Evolutionary conservation across 495 filamentous ascomycete species (phyloP), one percentile per base, ranked within the genome.

Genomic region (Usnea hakonensis): DNA sequence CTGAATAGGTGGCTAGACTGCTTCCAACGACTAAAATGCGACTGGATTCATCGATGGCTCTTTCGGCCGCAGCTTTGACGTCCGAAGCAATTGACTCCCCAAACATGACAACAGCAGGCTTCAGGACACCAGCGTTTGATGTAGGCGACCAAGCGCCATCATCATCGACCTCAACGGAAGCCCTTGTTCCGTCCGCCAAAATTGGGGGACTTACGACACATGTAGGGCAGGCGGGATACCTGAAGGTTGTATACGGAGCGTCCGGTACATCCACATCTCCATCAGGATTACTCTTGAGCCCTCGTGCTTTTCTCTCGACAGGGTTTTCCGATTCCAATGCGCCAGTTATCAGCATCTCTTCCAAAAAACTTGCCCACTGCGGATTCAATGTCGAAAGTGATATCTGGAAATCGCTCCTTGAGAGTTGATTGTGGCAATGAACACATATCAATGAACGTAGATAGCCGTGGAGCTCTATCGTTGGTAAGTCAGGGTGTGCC

Each of bases 51-150:
- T 96, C 87, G 43, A 98, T 83, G 10, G 85, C 87, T 21, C 83
- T 77, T 68, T 96, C 91, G 2, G 91, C 93, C n/a, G 83, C 85
- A 2, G 69, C 64, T 70, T 92, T 96, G 17, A 91, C 85, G 5
- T 69, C 59, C 3, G 71, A 69, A 5, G 81, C 75, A 36, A 97
- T 94, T 58, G 84, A 90, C 73, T 98, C 94, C 5, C 94, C 94
- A 72, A 98, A 98, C 90, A 98, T 95, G 57, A 88, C 84, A 1
- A 98, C 93, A 2, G 86, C 86, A 5, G 94, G 94, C 70, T 98
- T 97, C 46, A 98, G 68, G 19, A 98, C 83, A 1, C 90, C 91
- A 3, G 84, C 89, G 17, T 76, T 90, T 50, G 88, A 91, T 0
- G 74, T 72, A 2, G 81, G 67, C 57, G 76, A 73, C 89, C 85